Base-by-base conservation (phyloP, 1,284 basidiomycete species). In the Uromyces viciae-fabae region DNA sequence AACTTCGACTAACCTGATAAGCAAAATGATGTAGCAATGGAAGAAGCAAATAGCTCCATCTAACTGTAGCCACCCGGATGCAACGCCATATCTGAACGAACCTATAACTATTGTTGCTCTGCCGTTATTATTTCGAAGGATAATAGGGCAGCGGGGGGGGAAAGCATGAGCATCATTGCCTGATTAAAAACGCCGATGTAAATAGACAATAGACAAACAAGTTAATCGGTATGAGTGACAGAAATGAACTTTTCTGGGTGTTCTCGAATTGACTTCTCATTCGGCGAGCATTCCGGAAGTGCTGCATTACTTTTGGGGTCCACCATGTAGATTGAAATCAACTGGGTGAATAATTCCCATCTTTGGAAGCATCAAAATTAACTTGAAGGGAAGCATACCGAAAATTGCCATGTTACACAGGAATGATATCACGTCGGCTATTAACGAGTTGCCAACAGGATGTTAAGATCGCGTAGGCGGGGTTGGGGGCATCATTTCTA, bases 11-110 rank as follows among this genome's bases (percentile, higher is more conserved):
- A 22, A 75, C 72, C 72, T 75, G 56, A 75, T 38, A 19, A 62
- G 56, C 33, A 75, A 58, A 11, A 75, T 38, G 54, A 62, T 75
- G 19, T 75, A 75, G 25, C 54, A 58, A 28, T 75, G 72, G 25
- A 75, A 75, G 36, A 33, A 58, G 46, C 72, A 75, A 8, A 60
- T 42, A 15, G 72, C 72, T n/a, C 72, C 56, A 25, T 42, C 17
- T 54, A 52, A 75, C 46, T 75, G 54, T 28, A 75, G 31, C 72
- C 72, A 75, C 19, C 72, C 72, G n/a, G 72, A 56, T 36, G 52
- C 52, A 33, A 75, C 33, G 42, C 72, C 72, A 62, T 75, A 75
- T 62, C 72, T 75, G 46, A 75, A 75, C 31, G 72, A 75, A 36
- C 72, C 72, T 22, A 75, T 60, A 43, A 33, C 38, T 42, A 75